Evolutionary conservation across 306 rosid species (phyloP).

Genomic region (Lathyrus aphaca): DNA sequence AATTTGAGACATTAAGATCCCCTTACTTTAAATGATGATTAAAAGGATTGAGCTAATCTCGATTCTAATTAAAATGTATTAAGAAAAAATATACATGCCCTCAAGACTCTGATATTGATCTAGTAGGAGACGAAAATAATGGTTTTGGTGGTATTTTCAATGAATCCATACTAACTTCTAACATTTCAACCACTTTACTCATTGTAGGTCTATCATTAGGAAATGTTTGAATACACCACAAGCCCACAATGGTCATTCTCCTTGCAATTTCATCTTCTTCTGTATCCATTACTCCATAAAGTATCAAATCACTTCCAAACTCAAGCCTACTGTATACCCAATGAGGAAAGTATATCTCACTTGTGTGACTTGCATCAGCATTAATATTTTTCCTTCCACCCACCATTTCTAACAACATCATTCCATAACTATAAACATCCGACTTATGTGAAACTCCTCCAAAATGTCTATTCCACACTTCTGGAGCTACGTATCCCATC

Average conservation of each 20-base stretch:
- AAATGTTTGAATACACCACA: constrained; percentile 48
- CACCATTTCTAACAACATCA: constrained; percentile 3
- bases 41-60: background rate
- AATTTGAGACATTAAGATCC: background rate
- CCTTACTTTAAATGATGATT: background rate
- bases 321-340: constrained; percentile 7
- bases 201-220: constrained; percentile 49
- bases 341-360: background rate
- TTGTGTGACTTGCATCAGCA: background rate
- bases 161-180: background rate
- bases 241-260: constrained; percentile 47
- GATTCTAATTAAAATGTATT: background rate
- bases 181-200: constrained; percentile 38
- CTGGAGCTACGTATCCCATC: constrained; percentile 12
- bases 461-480: constrained; percentile 5
- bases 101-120: background rate
- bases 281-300: background rate
- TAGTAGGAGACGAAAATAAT: constrained; percentile 7
- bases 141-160: constrained; percentile 14
- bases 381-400: background rate
- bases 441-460: constrained; percentile 26
- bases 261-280: constrained; percentile 21
- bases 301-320: background rate
- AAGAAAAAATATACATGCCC: background rate
- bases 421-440: constrained; percentile 15